Evolutionary conservation across 2,329 filamentous ascomycete genomes (phyloP).

Genomic region (Nigrospora osmanthi): DNA sequence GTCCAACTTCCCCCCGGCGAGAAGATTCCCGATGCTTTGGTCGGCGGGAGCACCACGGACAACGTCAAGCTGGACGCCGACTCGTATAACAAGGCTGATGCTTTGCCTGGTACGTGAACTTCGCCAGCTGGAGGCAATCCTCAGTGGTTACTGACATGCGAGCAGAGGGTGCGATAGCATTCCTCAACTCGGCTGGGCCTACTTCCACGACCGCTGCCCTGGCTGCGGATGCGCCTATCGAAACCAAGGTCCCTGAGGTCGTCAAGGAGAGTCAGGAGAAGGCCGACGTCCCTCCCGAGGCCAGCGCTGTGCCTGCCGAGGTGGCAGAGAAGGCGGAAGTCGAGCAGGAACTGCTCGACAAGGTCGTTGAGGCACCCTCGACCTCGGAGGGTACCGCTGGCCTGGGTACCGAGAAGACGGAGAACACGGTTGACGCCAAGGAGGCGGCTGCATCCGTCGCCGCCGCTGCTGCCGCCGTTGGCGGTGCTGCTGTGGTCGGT

Average conservation of each 20-base stretch:
- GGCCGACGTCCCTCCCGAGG: slow-evolving; percentile 57
- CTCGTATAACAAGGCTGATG: slow-evolving; percentile 77
- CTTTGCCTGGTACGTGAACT: slow-evolving; percentile 37
- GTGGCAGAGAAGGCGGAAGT: slow-evolving; percentile 65
- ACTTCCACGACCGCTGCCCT: slow-evolving; percentile 30
- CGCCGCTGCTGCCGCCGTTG: slow-evolving; percentile 32
- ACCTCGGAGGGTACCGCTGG: slow-evolving; percentile 49
- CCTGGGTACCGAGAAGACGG: slow-evolving; percentile 44
- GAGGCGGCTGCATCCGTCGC: slow-evolving; percentile 32
- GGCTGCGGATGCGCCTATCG: slow-evolving; percentile 33
- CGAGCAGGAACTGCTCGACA: slow-evolving; percentile 62
- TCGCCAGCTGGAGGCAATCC: slow-evolving; percentile 2
- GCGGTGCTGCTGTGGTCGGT: slow-evolving; percentile 23
- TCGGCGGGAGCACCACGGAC: slow-evolving; percentile 58
- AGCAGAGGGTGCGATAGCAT: slow-evolving; percentile 12
- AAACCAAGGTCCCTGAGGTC: slow-evolving; percentile 47
- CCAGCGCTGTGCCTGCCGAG: slow-evolving; percentile 55
- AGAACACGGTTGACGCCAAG: slow-evolving; percentile 31
- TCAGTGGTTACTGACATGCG: not conserved
- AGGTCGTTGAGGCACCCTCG: slow-evolving; percentile 52
- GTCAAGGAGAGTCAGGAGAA: slow-evolving; percentile 67
- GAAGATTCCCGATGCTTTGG: slow-evolving; percentile 65
- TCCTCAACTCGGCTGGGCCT: slow-evolving; percentile 31
- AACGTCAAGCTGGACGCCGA: slow-evolving; percentile 74
- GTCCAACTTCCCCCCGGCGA: slow-evolving; percentile 73